These are phyloP conservation scores for Aegilops longissima DNA, from an alignment of 176 grass and related monocot species.

Conservation along the genomic window DNA sequence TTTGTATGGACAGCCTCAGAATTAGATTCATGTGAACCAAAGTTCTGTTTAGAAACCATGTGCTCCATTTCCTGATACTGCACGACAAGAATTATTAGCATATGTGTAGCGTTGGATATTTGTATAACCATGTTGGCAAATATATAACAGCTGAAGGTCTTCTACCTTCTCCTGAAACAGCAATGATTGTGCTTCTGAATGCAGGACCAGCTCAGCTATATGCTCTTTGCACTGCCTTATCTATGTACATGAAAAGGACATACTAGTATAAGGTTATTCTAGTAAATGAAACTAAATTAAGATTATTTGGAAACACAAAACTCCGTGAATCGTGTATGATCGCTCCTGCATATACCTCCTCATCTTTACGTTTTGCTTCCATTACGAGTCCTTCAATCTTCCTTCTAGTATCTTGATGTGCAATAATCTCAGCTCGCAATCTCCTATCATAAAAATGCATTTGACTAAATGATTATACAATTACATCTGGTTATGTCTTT, in stretches of 20 bases:
- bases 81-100: constrained; percentile 32
- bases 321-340: not conserved
- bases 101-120: constrained; percentile 5
- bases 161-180: constrained; percentile 78
- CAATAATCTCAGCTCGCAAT: constrained; percentile 41
- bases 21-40: constrained; percentile 35
- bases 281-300: constrained; percentile 23
- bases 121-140: constrained; percentile 14
- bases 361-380: constrained; percentile 60
- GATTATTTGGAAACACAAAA: constrained; percentile 25
- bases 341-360: constrained; percentile 54
- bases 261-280: constrained; percentile 22
- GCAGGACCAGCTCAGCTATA: constrained; percentile 72
- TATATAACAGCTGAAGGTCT: constrained; percentile 20
- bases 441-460: constrained; percentile 28
- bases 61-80: constrained; percentile 77
- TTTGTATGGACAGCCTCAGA: constrained; percentile 44
- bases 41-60: constrained; percentile 48
- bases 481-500: not conserved
- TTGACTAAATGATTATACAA: constrained; percentile 7
- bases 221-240: constrained; percentile 72
- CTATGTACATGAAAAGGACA: constrained; percentile 36
- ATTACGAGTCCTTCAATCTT: constrained; percentile 53
- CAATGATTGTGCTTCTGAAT: constrained; percentile 88
- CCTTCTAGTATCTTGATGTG: constrained; percentile 62